Evolutionary conservation across 768 basidiomycete species (phyloP).

Genomic region (Termitomyces sp.): DNA sequence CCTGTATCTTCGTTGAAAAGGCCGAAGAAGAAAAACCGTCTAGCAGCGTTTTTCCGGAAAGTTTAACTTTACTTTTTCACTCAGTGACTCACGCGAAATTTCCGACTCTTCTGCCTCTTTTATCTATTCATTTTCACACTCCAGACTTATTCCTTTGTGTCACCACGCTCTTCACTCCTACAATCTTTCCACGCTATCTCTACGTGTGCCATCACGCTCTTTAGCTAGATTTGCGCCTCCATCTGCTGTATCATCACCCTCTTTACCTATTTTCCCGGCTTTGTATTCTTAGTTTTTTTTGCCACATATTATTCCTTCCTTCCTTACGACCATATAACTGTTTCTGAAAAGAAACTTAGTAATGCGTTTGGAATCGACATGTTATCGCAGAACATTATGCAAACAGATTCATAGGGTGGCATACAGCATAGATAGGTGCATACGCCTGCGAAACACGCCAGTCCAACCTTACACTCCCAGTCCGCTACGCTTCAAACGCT

Average conservation of each 20-base stretch:
- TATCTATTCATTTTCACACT: neutral
- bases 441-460: constrained; percentile 20
- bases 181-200: neutral
- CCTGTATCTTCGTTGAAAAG: neutral
- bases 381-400: constrained; percentile 10
- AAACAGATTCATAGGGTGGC: constrained; percentile 18
- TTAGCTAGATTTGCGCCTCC: neutral
- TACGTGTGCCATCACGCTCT: neutral
- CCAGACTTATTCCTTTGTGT: neutral
- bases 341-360: neutral
- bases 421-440: constrained; percentile 26
- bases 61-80: neutral
- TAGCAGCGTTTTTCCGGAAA: constrained; percentile 6
- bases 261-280: neutral
- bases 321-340: neutral
- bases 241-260: neutral
- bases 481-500: neutral
- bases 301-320: neutral
- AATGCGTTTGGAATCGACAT: neutral
- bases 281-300: neutral
- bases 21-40: constrained; percentile 6
- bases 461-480: constrained; percentile 12
- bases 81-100: neutral
- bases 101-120: too few relatives aligned
- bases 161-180: neutral